These are phyloP conservation scores for Fusarium fujikuroi DNA, from an alignment of 2,329 filamentous ascomycete genomes.

Conservation along the genomic window DNA sequence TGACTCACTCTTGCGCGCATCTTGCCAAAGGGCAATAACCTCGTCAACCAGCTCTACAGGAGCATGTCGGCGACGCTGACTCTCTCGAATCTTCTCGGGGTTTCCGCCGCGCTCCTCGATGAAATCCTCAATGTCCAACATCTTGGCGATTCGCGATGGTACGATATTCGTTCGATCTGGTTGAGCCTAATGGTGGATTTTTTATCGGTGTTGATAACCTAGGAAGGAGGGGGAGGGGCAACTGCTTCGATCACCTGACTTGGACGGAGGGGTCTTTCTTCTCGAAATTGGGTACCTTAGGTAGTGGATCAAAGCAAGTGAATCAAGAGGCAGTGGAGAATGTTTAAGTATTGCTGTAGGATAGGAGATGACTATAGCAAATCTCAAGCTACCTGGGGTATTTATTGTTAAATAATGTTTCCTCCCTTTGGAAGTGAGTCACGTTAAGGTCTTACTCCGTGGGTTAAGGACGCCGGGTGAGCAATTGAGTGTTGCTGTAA, in stretches of 20 bases:
- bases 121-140: conserved; percentile 84
- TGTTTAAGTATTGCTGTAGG: neutral
- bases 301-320: neutral
- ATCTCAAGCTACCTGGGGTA: neutral
- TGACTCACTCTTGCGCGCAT: conserved; percentile 75
- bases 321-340: neutral
- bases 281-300: neutral
- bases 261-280: conserved; percentile 26
- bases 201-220: conserved; percentile 39
- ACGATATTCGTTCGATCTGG: conserved; percentile 25
- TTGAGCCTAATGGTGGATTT: conserved; percentile 37
- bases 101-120: conserved; percentile 89
- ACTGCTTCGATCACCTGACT: conserved; percentile 40
- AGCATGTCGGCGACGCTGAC: conserved; percentile 84
- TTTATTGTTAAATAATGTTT: neutral
- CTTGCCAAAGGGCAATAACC: conserved; percentile 86
- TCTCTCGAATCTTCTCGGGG: conserved; percentile 90
- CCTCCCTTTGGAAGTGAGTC: neutral
- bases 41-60: conserved; percentile 88
- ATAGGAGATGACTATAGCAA: neutral
- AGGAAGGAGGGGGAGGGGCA: conserved; percentile 46
- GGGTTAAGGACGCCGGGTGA: neutral
- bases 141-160: conserved; percentile 50
- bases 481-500: neutral
- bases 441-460: neutral